A percentile compares a stretch with the other conserved stretches of the same genome.
Conservation (phyloP, 345 rosid genomes). For the Gossypioides kirkii region DNA sequence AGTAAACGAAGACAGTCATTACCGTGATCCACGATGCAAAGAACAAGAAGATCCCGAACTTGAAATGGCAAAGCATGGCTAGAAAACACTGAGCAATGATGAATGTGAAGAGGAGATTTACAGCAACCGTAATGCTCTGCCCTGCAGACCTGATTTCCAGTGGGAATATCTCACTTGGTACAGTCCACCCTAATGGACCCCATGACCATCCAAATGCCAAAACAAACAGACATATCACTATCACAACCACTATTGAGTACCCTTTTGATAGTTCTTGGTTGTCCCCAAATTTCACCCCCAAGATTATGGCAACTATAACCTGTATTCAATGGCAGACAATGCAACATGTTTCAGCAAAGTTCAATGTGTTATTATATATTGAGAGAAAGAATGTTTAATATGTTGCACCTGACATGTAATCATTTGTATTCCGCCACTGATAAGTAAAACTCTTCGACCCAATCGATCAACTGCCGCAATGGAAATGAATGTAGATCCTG, state of each 20-base stretch:
- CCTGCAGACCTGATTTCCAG: constrained; percentile 87
- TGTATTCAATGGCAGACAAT: constrained; percentile 23
- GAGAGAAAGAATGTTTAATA: background rate
- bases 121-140: constrained; percentile 87
- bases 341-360: background rate
- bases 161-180: constrained; percentile 92
- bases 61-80: constrained; percentile 66
- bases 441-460: constrained; percentile 64
- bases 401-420: constrained; percentile 60
- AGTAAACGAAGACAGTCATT: constrained; percentile 76
- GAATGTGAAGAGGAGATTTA: constrained; percentile 84
- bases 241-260: constrained; percentile 61
- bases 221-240: constrained; percentile 73
- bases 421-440: constrained; percentile 89
- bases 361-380: background rate
- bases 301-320: constrained; percentile 60
- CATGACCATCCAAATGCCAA: constrained; percentile 97
- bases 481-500: constrained; percentile 71
- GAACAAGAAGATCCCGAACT: constrained; percentile 87
- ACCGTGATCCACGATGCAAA: constrained; percentile 69
- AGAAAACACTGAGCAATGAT: constrained; percentile 74
- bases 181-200: constrained; percentile 96
- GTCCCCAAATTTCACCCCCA: constrained; percentile 75
- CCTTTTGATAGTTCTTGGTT: constrained; percentile 60
- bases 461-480: constrained; percentile 67